Conservation (phyloP, 345 rosid genomes). For the Eucalyptus viminalis region DNA sequence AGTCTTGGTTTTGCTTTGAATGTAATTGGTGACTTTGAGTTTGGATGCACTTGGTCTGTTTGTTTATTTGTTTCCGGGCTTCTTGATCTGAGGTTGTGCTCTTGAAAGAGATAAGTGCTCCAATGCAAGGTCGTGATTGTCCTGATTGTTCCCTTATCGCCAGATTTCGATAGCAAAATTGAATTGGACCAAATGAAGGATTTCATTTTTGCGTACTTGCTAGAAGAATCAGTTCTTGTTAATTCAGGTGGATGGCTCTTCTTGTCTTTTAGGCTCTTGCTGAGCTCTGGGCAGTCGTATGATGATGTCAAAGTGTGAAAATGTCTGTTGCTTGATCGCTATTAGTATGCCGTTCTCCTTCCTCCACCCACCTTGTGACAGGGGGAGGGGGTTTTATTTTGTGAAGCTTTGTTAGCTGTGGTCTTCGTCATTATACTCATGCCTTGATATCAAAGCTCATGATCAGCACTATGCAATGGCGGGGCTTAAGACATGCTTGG, state of each 20-base stretch:
- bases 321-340: not conserved
- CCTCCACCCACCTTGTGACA: not conserved
- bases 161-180: not conserved
- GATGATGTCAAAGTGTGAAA: not conserved
- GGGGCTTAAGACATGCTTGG: slow-evolving; percentile 70
- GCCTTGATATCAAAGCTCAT: not conserved
- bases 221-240: not conserved
- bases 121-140: not conserved
- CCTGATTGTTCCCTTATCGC: not conserved
- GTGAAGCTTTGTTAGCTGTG: not conserved
- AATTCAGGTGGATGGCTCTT: not conserved
- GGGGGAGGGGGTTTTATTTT: not conserved
- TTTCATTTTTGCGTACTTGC: not conserved
- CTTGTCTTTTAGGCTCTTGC: not conserved
- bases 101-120: not conserved
- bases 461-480: slow-evolving; percentile 68
- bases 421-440: not conserved
- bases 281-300: not conserved
- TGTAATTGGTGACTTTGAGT: not conserved
- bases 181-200: not conserved
- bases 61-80: not conserved
- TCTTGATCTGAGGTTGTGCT: not conserved
- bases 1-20: not conserved
- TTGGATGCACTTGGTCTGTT: not conserved
- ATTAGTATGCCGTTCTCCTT: not conserved